Evolutionary conservation across 495 filamentous ascomycete species (phyloP), one percentile per base, ranked within the genome.

Genomic region (Hypoxylon perforatum): DNA sequence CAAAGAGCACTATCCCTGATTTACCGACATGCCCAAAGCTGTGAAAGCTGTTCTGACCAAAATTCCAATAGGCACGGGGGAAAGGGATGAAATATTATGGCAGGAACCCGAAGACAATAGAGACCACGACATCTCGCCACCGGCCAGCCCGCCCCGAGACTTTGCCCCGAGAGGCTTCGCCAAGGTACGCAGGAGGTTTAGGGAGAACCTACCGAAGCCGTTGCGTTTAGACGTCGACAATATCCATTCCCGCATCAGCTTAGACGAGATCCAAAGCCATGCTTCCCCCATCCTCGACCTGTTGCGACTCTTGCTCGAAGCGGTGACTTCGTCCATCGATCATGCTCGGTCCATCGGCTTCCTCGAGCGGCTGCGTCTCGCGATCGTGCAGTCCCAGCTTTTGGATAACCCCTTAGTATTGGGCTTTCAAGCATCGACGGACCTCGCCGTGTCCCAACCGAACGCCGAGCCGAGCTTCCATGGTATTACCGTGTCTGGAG

Each of bases 301-400:
- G 28, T 12, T 75, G 17, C 70, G 64, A 56, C 42, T 75, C 11
- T 56, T 68, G 28, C 48, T 87, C 76, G 79, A 77, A 68, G 85
- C 85, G 10, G 83, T 91, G 42, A 94, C 92, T 66, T 90, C 91
- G 41, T 87, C 89, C 53, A 85, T 97, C 63, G 90, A 91, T 36
- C 85, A 89, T 65, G 88, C 87, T 57, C 93, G 97, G 63, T 97
- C 95, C 71, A 83, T 89, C 62, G 85, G 87, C 44, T 99, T 99
- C 70, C 84, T 99, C 47, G 95, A 99, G 81, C 91, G 94, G 69
- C 97, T 98, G 57, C 91, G 95, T 21, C 98, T 98, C 74, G 90
- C 93, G 30, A 94, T 99, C 61, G 89, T 98, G 50, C 93, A 94
- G 23, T 99, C 95, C 38, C 95, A 96, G 72, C 85, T 99, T 18